These are phyloP conservation scores for Rubia balearica DNA, from an alignment of 305 asterid species.

Conservation along the genomic window DNA sequence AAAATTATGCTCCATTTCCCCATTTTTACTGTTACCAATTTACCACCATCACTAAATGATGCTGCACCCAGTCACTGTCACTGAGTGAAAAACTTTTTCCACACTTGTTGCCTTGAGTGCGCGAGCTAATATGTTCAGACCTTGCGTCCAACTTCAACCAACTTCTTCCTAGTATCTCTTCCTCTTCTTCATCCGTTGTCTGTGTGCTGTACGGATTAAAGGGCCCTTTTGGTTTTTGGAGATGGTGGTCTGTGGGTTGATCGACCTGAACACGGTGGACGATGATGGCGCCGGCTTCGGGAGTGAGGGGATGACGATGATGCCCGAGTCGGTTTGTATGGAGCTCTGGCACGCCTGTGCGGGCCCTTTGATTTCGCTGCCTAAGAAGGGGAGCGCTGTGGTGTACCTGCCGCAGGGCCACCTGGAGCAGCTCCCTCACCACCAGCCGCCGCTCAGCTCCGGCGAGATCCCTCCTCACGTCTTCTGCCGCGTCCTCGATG, in stretches of 20 bases:
- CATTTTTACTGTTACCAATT: no score
- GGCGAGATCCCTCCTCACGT: conserved; percentile 76
- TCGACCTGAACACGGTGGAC: conserved; percentile 63
- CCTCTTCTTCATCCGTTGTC: neutral
- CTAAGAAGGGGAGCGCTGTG: conserved; percentile 77
- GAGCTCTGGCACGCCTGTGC: conserved; percentile 99
- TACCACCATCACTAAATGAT: no score
- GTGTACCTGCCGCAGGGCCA: conserved; percentile 97
- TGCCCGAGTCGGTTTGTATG: conserved; percentile 58
- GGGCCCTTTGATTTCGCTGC: conserved; percentile 87
- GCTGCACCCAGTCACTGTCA: no score
- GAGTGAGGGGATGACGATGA: conserved; percentile 23
- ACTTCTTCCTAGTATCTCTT: neutral
- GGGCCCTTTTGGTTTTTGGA: conserved; percentile 1
- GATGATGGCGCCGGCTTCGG: conserved; percentile 46
- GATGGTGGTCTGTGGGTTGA: conserved; percentile 48
- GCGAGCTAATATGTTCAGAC: conserved; percentile 22
- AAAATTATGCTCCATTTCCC: neutral
- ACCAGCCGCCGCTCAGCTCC: conserved; percentile 30
- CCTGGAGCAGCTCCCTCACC: conserved; percentile 57
- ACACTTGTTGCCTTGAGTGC: conserved; percentile 36
- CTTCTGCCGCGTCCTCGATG: conserved; percentile 91
- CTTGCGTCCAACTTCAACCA: neutral
- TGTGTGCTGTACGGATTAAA: conserved; percentile 6
- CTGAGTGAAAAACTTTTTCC: neutral